Evolutionary conservation across 495 filamentous ascomycete genomes (phyloP), one percentile per base, ranked within the genome.

Genomic region (Xylaria castorea): DNA sequence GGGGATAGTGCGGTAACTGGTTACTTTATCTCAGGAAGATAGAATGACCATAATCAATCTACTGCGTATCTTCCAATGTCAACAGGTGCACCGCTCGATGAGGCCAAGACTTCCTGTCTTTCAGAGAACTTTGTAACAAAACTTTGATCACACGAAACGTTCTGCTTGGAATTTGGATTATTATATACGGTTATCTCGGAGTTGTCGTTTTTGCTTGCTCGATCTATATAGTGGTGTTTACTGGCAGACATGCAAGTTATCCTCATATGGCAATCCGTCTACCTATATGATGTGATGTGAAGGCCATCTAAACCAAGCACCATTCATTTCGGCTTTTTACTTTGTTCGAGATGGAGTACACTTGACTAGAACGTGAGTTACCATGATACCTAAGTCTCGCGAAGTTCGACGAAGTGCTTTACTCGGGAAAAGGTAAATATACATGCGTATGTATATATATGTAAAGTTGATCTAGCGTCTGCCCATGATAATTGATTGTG

Each of bases 21-120:
- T 18, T 46, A 50, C 16, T 5, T 30, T 48, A 46, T 68, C 48
- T 68, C 66, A 18, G 48, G 44, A 55, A 68, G 66, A 68, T 57
- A 44, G 36, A 57, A 57, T 50, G 36, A 25, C 46, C 5, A 42
- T 68, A 30, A 57, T 50, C 50, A 68, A 55, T 40, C 44, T 68
- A 57, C 36, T 20, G 50, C 36, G 48, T 12, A 48, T 65, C 11
- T 46, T 48, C 1, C 18, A 25, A 63, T 30, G 22, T 32, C 6
- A 8, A 0, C 30, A 2, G 20, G 20, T 22, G 5, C 48, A 51
- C n/a, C 8, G 25, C 48, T 51, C 46, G n/a, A 51, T n/a, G 48
- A 51, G 27, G 5, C n/a, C 25, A 16, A 57, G 11, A 18, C 25
- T 57, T 30, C 25, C 2, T 8, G 25, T 57, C 14, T 8, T 25